A percentile compares a stretch with the other conserved stretches of the same genome.
phyloP scores from a whole-genome alignment of 352 stramenopile species.

The Globisporangium uncinulatum region DNA sequence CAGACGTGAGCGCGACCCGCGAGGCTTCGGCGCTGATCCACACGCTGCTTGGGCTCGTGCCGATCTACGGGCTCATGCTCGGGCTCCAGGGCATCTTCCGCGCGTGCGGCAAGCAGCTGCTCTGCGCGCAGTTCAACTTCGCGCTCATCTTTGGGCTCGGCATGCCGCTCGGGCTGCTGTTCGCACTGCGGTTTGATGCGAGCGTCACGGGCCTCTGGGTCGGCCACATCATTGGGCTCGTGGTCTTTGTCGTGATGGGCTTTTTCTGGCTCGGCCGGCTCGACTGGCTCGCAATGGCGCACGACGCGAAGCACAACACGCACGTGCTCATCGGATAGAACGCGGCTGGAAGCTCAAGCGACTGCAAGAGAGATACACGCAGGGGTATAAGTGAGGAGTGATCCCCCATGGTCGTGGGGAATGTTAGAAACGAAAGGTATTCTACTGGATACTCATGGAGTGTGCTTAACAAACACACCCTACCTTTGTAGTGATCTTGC shows the following conservation, averaged over 20 bases:
- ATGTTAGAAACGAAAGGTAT: no score
- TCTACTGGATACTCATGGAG: no score
- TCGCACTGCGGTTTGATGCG: constrained; percentile 12
- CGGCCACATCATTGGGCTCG: constrained; percentile 14
- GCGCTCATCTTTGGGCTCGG: constrained; percentile 15
- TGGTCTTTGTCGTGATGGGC: constrained; percentile 11
- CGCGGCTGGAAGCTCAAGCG: no score
- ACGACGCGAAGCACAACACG: constrained; percentile 14
- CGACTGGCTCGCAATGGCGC: constrained; percentile 10
- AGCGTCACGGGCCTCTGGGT: constrained; percentile 24
- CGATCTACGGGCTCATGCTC: constrained; percentile 9
- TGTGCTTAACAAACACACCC: no score
- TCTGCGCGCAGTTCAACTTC: constrained; percentile 18
- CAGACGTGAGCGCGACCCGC: constrained; percentile 5
- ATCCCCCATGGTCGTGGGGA: no score
- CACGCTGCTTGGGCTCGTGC: constrained; percentile 7
- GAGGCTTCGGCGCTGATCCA: constrained; percentile 5
- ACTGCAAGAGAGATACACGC: no score
- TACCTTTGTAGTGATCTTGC: no score
- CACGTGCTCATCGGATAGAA: constrained; percentile 3
- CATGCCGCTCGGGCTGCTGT: constrained; percentile 14
- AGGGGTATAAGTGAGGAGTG: no score
- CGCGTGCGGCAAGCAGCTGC: constrained; percentile 16
- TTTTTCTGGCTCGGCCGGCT: constrained; percentile 17
- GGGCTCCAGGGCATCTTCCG: constrained; percentile 15